These are phyloP conservation scores for Thermothielavioides terrestris DNA, from an alignment of 495 filamentous ascomycete genomes.

Conservation along the genomic window DNA sequence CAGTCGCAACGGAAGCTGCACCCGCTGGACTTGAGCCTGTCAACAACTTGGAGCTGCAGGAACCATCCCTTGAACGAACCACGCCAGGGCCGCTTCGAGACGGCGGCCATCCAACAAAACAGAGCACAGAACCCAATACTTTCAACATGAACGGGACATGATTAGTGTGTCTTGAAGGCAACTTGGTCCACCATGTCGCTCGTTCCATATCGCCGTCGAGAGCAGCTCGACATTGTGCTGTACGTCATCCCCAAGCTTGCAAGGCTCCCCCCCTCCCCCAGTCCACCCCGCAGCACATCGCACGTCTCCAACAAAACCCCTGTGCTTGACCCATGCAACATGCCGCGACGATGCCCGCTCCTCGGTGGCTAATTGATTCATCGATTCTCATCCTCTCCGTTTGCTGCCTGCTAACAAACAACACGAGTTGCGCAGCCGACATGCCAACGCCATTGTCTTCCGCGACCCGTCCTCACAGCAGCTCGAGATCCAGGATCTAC, in stretches of 20 bases:
- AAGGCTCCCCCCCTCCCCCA: not conserved
- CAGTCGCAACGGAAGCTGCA: not conserved
- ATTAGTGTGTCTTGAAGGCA: slow-evolving; percentile 4
- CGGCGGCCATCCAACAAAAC: too few relatives aligned
- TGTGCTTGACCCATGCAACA: too few relatives aligned
- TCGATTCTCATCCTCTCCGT: not conserved
- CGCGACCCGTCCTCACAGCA: slow-evolving; percentile 79
- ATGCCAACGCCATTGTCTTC: slow-evolving; percentile 84
- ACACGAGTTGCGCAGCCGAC: slow-evolving; percentile 53
- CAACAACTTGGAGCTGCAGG: not conserved
- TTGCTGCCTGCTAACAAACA: not conserved
- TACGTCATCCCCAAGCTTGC: slow-evolving; percentile 31
- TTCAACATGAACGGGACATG: slow-evolving; percentile 12
- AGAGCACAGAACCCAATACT: too few relatives aligned
- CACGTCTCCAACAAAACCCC: not conserved
- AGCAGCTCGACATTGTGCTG: slow-evolving; percentile 56
- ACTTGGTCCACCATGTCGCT: slow-evolving; percentile 43
- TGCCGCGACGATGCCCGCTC: not conserved
- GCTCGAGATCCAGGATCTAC: slow-evolving; percentile 64
- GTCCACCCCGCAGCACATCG: not conserved
- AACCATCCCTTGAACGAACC: too few relatives aligned
- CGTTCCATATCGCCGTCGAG: slow-evolving; percentile 53
- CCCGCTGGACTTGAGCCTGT: not conserved
- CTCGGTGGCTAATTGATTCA: not conserved
- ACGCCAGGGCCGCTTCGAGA: too few relatives aligned